Evolutionary conservation across 345 rosid genomes (phyloP), one percentile per base, ranked within the genome.

Genomic region (Balakata baccata): DNA sequence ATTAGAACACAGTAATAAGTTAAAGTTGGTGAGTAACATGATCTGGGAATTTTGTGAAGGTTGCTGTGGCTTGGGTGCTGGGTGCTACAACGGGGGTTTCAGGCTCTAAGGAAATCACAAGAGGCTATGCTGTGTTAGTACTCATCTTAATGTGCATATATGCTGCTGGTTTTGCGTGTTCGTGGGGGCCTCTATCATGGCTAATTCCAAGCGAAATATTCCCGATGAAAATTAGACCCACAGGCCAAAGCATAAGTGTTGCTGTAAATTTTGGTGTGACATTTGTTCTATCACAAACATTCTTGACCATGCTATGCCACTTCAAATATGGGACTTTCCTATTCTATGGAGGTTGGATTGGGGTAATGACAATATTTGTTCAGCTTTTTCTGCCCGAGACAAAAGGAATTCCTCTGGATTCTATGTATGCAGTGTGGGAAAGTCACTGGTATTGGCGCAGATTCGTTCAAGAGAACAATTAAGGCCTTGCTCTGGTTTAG

Each of bases 111-210:
- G 81, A 74, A 49, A 85, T 88, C 65, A 59, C 80, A 68, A 83
- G 66, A 81, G 87, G 80, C 41, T 20, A 78, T 11, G 84, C 84
- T 8, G 34, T 85, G 46, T 50, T 81, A 22, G 85, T 90, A 8
- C 78, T 90, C 6, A 78, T 79, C 17, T 76, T 88, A 16, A 83
- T 84, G 87, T 85, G 92, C 82, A 17, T 84, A 18, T 90, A 86
- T 23, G 86, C 87, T 1, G 86, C 90, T 12, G 94, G 94, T 11
- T 90, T 88, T 59, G 94, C 89, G 3, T 90, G 89, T 90, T 88
- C 92, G 0, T 90, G 92, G 95, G 92, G 94, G 3, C 92, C 92
- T 8, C 76, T 90, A 6, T 62, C 79, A 46, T 85, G 88, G 88
- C 86, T 90, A 60, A 81, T 90, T 68, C 90, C 92, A 0, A 84